A percentile compares a stretch with the other conserved stretches of the same genome.
phyloP scores from a whole-genome alignment of 768 basidiomycete species.

The Leccinum obscurum region DNA sequence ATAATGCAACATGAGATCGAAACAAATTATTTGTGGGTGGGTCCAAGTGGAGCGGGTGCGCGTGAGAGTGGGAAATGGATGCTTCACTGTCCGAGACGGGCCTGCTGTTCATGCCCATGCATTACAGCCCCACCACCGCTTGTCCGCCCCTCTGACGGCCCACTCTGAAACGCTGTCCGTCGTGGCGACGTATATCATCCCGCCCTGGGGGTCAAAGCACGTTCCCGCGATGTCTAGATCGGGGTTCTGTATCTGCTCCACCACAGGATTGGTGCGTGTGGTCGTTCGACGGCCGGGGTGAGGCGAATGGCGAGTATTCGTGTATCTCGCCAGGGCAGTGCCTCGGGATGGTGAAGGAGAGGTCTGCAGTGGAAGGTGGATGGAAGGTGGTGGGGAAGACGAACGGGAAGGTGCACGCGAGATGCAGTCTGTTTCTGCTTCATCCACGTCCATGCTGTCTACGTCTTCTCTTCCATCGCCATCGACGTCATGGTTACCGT shows the following conservation, averaged over 20 bases:
- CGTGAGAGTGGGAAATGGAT: not conserved
- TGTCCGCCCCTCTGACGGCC: slow-evolving; percentile 68
- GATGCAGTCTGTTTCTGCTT: slow-evolving; percentile 54
- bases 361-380: slow-evolving; percentile 30
- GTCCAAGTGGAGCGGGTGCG: not conserved
- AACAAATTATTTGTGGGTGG: slow-evolving; percentile 9
- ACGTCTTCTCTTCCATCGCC: slow-evolving; percentile 35
- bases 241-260: slow-evolving; percentile 17
- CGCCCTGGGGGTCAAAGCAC: slow-evolving; percentile 72
- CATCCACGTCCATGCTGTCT: slow-evolving; percentile 51
- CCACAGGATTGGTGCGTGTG: slow-evolving; percentile 9
- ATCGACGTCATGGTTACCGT: slow-evolving; percentile 24
- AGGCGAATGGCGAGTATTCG: slow-evolving; percentile 20
- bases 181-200: slow-evolving; percentile 67
- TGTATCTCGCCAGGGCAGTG: slow-evolving; percentile 19
- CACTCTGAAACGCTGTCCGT: slow-evolving; percentile 73
- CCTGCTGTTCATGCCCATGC: slow-evolving; percentile 38
- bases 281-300: slow-evolving; percentile 21
- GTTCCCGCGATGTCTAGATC: slow-evolving; percentile 63
- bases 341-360: slow-evolving; percentile 23
- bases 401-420: slow-evolving; percentile 49
- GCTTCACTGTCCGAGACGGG: not conserved
- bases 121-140: slow-evolving; percentile 67
- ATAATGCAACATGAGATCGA: slow-evolving; percentile 8
- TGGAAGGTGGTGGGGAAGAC: slow-evolving; percentile 47